Evolutionary conservation across 2,329 filamentous ascomycete species (phyloP).

Genomic region (Colletotrichum agaves): DNA sequence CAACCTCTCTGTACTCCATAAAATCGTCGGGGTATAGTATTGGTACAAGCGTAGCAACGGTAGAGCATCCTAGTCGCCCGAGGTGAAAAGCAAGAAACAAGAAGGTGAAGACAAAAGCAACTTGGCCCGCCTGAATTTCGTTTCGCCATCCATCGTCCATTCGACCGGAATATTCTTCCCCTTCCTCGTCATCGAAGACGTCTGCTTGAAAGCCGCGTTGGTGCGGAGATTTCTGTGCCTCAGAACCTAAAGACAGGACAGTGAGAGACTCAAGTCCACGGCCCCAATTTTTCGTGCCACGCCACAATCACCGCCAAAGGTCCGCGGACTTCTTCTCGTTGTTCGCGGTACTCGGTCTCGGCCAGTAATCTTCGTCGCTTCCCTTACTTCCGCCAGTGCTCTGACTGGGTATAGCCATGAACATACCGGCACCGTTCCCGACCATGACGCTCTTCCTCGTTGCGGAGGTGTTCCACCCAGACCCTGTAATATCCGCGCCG

Average conservation of each 20-base stretch:
- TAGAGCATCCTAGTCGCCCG: slow-evolving; percentile 21
- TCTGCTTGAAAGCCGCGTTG: too few relatives aligned
- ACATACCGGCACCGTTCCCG: slow-evolving; percentile 62
- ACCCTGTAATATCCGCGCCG: slow-evolving; percentile 59
- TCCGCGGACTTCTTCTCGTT: slow-evolving; percentile 35
- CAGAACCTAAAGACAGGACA: too few relatives aligned
- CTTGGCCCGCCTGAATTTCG: not conserved
- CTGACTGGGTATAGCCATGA: slow-evolving; percentile 61
- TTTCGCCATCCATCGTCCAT: too few relatives aligned
- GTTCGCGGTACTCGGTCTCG: slow-evolving; percentile 34
- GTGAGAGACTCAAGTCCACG: too few relatives aligned
- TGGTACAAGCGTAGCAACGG: slow-evolving; percentile 14
- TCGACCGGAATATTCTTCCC: too few relatives aligned
- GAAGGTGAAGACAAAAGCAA: not conserved
- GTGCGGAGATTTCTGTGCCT: too few relatives aligned
- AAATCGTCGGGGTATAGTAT: slow-evolving; percentile 22
- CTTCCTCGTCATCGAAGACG: too few relatives aligned
- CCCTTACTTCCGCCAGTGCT: slow-evolving; percentile 37
- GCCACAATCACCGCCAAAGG: slow-evolving; percentile 27
- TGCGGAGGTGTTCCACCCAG: slow-evolving; percentile 62
- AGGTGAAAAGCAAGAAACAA: slow-evolving; percentile 7
- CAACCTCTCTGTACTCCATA: slow-evolving; percentile 15
- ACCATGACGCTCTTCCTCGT: slow-evolving; percentile 66
- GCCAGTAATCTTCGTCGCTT: slow-evolving; percentile 49
- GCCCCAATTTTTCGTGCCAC: too few relatives aligned